Conservation (phyloP, 2,329 filamentous ascomycete species). For the Trichophyton schoenleinii region DNA sequence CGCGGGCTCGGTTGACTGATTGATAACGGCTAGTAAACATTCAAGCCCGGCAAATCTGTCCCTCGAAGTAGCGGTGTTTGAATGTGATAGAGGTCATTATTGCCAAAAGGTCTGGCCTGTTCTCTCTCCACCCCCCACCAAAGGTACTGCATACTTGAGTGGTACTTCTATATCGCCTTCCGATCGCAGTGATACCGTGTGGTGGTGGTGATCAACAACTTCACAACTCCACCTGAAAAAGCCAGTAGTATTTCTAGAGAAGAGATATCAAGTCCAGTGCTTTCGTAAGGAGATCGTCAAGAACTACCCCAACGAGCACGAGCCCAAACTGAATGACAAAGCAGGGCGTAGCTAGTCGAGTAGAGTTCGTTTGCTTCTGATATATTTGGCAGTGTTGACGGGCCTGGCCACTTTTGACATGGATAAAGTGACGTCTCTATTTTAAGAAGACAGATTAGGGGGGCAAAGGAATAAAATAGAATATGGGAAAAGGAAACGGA, state of each 20-base stretch:
- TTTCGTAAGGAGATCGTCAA: background rate
- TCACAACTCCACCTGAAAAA: background rate
- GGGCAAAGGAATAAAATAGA: background rate
- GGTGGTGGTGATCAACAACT: background rate
- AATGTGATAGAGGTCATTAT: conserved; percentile 1
- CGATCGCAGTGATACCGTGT: background rate
- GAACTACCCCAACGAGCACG: background rate
- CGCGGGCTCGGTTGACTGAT: background rate
- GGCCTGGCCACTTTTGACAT: too few species aligned
- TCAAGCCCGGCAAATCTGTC: background rate
- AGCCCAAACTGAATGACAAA: background rate
- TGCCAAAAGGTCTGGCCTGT: conserved; percentile 3
- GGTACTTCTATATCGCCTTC: background rate
- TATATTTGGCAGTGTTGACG: too few species aligned
- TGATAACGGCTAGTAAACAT: too few species aligned
- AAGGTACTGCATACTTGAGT: background rate
- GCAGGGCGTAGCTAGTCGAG: background rate
- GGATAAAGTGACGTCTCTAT: background rate
- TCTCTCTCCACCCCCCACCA: background rate
- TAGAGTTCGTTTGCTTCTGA: background rate
- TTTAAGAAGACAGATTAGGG: background rate
- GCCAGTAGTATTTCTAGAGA: conserved; percentile 2
- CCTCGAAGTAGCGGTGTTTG: background rate
- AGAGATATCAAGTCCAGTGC: background rate
- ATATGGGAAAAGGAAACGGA: background rate